Conservation (phyloP, 805 yeast genomes). For the Zygosaccharomyces kombuchaensis region DNA sequence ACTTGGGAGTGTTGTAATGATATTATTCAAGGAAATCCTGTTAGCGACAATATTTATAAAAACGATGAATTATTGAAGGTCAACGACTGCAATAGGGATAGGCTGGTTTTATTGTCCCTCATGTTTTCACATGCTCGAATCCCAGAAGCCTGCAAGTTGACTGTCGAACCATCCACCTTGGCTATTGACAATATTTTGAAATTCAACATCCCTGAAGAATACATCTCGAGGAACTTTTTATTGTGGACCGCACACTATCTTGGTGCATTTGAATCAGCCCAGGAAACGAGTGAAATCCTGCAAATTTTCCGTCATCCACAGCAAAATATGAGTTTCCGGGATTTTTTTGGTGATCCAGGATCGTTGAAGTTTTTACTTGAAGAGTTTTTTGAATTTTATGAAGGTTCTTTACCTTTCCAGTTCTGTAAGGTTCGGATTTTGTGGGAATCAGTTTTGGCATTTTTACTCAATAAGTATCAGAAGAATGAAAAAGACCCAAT, state of each 20-base stretch:
- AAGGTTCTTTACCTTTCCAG: not conserved
- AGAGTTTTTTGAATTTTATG: constrained; percentile 5
- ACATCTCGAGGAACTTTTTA: constrained; percentile 15
- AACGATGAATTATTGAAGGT: constrained; percentile 14
- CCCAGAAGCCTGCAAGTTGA: constrained; percentile 6
- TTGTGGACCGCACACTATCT: constrained; percentile 18
- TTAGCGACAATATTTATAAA: constrained; percentile 11
- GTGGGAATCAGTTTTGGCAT: constrained; percentile 9
- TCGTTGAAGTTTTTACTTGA: constrained; percentile 5
- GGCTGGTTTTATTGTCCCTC: constrained; percentile 17
- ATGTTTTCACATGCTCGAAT: constrained; percentile 14
- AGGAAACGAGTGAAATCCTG: constrained; percentile 1
- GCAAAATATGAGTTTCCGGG: constrained; percentile 1
- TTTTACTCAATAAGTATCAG: constrained; percentile 4
- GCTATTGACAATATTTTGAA: constrained; percentile 9
- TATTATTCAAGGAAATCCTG: constrained; percentile 10
- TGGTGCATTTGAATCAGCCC: constrained; percentile 3
- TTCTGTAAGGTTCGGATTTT: constrained; percentile 6
- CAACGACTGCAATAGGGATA: constrained; percentile 5
- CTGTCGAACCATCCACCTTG: constrained; percentile 4
- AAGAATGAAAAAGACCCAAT: not conserved
- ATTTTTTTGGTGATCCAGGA: constrained; percentile 9
- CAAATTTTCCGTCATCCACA: not conserved
- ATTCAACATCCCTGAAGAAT: constrained; percentile 4
- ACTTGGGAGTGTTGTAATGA: constrained; percentile 17